Percentiles rank a stretch among this genome's conserved stretches.
These are phyloP conservation scores for Pseudocercospora fuligena DNA, from an alignment of 2,329 filamentous ascomycete genomes.

Conservation along the genomic window DNA sequence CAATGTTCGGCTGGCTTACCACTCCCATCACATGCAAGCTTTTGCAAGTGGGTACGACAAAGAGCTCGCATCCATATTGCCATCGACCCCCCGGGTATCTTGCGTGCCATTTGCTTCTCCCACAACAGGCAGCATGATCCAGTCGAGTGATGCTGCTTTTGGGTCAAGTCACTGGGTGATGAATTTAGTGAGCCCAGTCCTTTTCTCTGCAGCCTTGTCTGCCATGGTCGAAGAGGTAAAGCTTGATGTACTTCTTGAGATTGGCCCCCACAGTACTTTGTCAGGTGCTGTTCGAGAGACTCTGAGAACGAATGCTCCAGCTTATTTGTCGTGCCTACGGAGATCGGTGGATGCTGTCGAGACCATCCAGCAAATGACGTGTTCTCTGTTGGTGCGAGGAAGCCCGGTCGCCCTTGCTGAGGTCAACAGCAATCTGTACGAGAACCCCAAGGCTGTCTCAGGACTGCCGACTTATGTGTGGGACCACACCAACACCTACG, in stretches of 20 bases:
- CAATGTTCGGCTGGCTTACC: constrained; percentile 51
- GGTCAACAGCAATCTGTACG: too few relatives aligned
- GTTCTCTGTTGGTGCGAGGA: too few relatives aligned
- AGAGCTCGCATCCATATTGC: too few relatives aligned
- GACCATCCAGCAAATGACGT: too few relatives aligned
- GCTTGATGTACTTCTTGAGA: neutral
- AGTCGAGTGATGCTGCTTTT: too few relatives aligned
- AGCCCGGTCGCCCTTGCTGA: neutral
- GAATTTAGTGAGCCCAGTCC: constrained; percentile 8
- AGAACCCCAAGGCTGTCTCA: neutral
- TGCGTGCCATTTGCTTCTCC: too few relatives aligned
- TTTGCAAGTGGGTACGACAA: neutral
- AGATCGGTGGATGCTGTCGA: too few relatives aligned
- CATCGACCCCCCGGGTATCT: too few relatives aligned
- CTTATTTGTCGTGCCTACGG: neutral
- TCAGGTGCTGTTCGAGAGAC: constrained; percentile 9
- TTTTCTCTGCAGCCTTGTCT: neutral
- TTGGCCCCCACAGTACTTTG: constrained; percentile 19
- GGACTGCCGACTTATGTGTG: constrained; percentile 11
- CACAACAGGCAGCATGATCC: too few relatives aligned
- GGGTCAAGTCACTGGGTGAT: constrained; percentile 12
- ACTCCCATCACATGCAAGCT: constrained; percentile 46
- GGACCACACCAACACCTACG: constrained; percentile 10
- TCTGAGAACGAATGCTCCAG: neutral
- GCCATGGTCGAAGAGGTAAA: neutral